Conservation (phyloP, 768 basidiomycete genomes). For the Termitomyces sp. region DNA sequence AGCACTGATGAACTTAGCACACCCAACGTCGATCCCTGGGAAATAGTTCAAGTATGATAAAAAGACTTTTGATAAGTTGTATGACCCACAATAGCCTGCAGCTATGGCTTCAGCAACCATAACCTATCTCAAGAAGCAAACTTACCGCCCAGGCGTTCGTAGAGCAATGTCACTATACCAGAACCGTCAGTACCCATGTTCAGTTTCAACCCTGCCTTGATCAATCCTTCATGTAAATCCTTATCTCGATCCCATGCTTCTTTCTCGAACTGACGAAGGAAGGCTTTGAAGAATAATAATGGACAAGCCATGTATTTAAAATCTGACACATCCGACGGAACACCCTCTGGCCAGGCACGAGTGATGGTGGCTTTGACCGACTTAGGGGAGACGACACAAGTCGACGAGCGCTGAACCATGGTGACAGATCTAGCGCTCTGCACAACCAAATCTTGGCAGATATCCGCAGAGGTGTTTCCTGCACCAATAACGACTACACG, state of each 20-base stretch:
- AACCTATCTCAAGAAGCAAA: background rate
- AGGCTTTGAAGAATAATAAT: conserved; percentile 16
- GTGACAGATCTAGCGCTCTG: conserved; percentile 29
- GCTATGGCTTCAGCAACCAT: background rate
- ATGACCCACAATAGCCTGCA: background rate
- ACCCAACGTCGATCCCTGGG: conserved; percentile 39
- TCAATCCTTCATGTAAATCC: conserved; percentile 27
- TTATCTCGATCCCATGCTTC: conserved; percentile 22
- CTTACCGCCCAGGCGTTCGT: conserved; percentile 28
- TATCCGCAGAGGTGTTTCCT: conserved; percentile 33
- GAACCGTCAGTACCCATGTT: conserved; percentile 28
- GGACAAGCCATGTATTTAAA: conserved; percentile 21
- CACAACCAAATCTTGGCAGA: conserved; percentile 29
- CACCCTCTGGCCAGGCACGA: conserved; percentile 16
- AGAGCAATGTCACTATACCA: conserved; percentile 22
- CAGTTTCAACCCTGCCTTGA: conserved; percentile 31
- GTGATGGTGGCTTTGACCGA: conserved; percentile 1
- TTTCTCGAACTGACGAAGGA: conserved; percentile 13
- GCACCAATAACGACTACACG: conserved; percentile 35
- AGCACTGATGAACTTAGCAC: conserved; percentile 42
- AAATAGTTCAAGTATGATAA: background rate
- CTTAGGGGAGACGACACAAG: conserved; percentile 22
- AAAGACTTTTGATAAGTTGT: background rate
- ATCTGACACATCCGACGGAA: conserved; percentile 19
- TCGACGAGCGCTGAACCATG: conserved; percentile 38